Evolutionary conservation across 306 rosid genomes (phyloP).

Genomic region (Luffa aegyptiaca): DNA sequence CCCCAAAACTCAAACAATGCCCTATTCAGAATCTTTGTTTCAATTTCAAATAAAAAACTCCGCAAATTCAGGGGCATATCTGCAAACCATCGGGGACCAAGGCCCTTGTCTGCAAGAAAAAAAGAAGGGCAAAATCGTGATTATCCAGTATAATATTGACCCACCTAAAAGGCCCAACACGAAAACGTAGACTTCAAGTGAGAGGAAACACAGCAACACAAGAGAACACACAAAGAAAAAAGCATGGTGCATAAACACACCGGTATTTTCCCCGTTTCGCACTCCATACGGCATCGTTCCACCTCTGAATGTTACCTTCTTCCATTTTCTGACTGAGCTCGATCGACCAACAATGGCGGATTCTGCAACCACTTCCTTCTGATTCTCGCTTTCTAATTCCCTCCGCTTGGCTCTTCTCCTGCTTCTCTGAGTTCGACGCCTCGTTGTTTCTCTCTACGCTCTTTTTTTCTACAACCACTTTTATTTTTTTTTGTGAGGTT

Average conservation of each 20-base stretch:
- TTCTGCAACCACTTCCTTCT: background rate
- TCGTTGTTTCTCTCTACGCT: background rate
- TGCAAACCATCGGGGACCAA: background rate
- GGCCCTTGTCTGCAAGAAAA: background rate
- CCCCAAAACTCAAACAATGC: background rate
- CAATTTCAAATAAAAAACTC: background rate
- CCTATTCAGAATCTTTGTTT: background rate
- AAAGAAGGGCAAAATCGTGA: slow-evolving; percentile 40
- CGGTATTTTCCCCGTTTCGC: slow-evolving; percentile 32
- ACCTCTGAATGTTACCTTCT: slow-evolving; percentile 29
- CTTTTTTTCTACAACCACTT: slow-evolving; percentile 5
- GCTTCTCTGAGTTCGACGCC: background rate
- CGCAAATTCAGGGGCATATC: background rate
- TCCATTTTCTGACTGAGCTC: background rate
- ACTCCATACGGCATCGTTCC: slow-evolving; percentile 15
- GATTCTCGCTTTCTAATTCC: background rate
- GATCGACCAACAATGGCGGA: background rate
- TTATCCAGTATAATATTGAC: slow-evolving; percentile 15
- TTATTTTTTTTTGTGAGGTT: slow-evolving; percentile 11
- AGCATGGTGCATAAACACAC: slow-evolving; percentile 3
- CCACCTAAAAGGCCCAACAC: slow-evolving; percentile 22
- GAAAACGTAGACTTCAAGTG: slow-evolving; percentile 42
- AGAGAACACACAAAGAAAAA: background rate
- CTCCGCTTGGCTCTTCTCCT: background rate
- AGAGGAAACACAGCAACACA: slow-evolving; percentile 19